phyloP scores from a whole-genome alignment of 2,329 filamentous ascomycete species.

The Dothideomycetes sp. region DNA sequence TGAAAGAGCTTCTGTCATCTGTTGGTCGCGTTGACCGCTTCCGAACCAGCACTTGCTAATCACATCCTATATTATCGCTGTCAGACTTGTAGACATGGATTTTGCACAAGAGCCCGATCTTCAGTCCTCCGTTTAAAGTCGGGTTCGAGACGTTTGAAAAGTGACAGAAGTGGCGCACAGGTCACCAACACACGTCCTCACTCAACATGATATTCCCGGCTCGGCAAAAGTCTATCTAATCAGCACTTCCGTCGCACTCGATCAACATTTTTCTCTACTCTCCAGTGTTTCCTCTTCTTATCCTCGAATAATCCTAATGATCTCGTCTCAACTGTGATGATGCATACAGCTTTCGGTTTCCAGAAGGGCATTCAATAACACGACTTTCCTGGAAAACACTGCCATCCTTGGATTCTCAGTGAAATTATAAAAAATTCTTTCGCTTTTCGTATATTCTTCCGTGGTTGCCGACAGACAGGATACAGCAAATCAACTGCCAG shows the following conservation, averaged over 20 bases:
- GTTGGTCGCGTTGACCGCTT: no score
- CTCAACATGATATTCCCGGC: slow-evolving; percentile 2
- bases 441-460: no score
- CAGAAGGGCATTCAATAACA: slow-evolving; percentile 10
- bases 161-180: slow-evolving; percentile 5
- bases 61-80: no score
- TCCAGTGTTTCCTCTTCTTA: neutral
- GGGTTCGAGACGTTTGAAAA: no score
- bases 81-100: no score
- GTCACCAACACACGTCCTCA: neutral
- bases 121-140: no score
- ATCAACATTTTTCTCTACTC: slow-evolving; percentile 11
- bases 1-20: no score
- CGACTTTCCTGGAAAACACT: neutral
- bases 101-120: no score
- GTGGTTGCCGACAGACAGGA: slow-evolving; percentile 1
- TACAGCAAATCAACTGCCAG: slow-evolving; percentile 3
- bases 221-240: slow-evolving; percentile 9
- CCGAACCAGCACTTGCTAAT: no score
- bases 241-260: slow-evolving; percentile 5
- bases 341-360: slow-evolving; percentile 5
- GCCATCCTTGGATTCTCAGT: neutral
- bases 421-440: neutral
- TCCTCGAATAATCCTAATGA: neutral
- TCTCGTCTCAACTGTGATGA: slow-evolving; percentile 6